Percentiles rank a stretch among this genome's conserved stretches.
Evolutionary conservation across 1,139 yeast species (phyloP).

Genomic region (Pichia sp.): DNA sequence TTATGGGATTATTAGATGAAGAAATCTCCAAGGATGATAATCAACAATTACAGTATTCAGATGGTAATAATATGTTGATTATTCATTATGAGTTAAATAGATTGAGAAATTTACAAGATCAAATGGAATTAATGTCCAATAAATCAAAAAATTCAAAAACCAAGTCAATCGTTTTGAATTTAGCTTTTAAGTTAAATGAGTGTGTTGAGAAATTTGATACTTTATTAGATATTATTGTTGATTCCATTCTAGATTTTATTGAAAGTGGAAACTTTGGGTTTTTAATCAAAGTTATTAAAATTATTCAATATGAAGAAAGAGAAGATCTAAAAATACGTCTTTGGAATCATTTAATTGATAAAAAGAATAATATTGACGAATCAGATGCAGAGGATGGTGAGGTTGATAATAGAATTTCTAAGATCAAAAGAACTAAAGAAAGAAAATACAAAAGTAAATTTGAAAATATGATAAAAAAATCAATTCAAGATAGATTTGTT

Average conservation of each 20-base stretch:
- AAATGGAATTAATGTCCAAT: slow-evolving; percentile 47
- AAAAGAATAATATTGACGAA: slow-evolving; percentile 1
- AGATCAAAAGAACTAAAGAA: slow-evolving; percentile 27
- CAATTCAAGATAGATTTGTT: slow-evolving; percentile 39
- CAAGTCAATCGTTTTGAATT: slow-evolving; percentile 55
- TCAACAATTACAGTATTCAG: slow-evolving; percentile 36
- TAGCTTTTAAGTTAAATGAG: slow-evolving; percentile 46
- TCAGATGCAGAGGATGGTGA: neutral
- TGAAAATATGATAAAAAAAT: slow-evolving; percentile 50
- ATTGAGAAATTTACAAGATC: slow-evolving; percentile 75
- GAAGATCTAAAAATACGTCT: slow-evolving; percentile 63
- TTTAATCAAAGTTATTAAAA: slow-evolving; percentile 64
- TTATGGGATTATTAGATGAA: slow-evolving; percentile 47
- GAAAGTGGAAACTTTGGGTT: slow-evolving; percentile 45
- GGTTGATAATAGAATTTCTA: slow-evolving; percentile 13
- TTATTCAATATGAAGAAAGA: slow-evolving; percentile 72
- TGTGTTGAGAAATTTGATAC: slow-evolving; percentile 58
- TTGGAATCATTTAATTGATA: slow-evolving; percentile 33
- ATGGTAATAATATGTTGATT: slow-evolving; percentile 45
- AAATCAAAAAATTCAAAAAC: slow-evolving; percentile 47
- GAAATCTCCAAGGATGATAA: slow-evolving; percentile 50
- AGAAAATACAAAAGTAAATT: slow-evolving; percentile 66
- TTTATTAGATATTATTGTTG: slow-evolving; percentile 47
- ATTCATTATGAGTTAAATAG: slow-evolving; percentile 67
- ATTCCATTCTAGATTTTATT: slow-evolving; percentile 32